These are phyloP conservation scores for Xylaria sp. DNA, from an alignment of 2,329 filamentous ascomycete species.

Conservation along the genomic window DNA sequence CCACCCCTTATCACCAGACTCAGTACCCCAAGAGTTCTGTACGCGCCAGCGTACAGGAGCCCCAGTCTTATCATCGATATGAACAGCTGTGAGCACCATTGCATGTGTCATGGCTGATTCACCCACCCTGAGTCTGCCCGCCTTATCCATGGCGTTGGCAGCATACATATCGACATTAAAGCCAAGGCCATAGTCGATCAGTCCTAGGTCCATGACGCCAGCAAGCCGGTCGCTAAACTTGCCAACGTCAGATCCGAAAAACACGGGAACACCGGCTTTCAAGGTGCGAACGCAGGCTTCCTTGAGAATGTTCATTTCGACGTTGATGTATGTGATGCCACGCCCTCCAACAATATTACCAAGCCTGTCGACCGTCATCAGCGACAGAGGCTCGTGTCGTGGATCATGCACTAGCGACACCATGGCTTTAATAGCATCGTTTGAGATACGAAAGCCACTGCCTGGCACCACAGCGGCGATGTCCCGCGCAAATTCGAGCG, in stretches of 20 bases:
- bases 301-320: slow-evolving; percentile 78
- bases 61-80: slow-evolving; percentile 71
- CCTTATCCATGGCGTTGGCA: slow-evolving; percentile 72
- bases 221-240: slow-evolving; percentile 75
- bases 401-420: slow-evolving; percentile 89
- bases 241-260: slow-evolving; percentile 90
- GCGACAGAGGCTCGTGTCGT: slow-evolving; percentile 75
- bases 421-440: slow-evolving; percentile 71
- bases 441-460: slow-evolving; percentile 54
- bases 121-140: slow-evolving; percentile 75
- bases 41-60: slow-evolving; percentile 82
- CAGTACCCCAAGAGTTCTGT: slow-evolving; percentile 84
- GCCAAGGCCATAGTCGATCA: slow-evolving; percentile 85
- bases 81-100: slow-evolving; percentile 90
- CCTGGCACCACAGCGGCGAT: slow-evolving; percentile 67
- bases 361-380: slow-evolving; percentile 80
- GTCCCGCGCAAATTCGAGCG: slow-evolving; percentile 76
- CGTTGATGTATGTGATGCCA: slow-evolving; percentile 83
- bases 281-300: slow-evolving; percentile 80
- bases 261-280: slow-evolving; percentile 79
- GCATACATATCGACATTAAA: slow-evolving; percentile 77
- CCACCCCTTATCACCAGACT: slow-evolving; percentile 79
- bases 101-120: slow-evolving; percentile 91
- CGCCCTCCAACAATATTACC: slow-evolving; percentile 84
- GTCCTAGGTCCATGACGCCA: slow-evolving; percentile 82